Percentiles rank a stretch among this genome's conserved stretches.
phyloP scores from a whole-genome alignment of 768 basidiomycete species.

The Leccinum uliginosum region DNA sequence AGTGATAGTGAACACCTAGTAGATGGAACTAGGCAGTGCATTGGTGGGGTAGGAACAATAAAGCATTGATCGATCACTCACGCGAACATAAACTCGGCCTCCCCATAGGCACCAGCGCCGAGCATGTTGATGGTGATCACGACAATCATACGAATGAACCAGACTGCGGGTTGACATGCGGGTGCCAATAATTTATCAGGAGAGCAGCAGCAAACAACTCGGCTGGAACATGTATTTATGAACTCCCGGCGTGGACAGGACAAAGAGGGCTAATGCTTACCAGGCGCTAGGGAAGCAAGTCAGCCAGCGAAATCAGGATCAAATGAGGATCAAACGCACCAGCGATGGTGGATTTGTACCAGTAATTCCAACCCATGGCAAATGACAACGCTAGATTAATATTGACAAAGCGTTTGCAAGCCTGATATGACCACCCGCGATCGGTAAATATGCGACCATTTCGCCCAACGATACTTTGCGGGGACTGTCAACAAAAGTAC shows the following conservation, averaged over 20 bases:
- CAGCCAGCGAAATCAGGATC: neutral
- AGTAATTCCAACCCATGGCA: no score
- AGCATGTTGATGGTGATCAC: slow-evolving; percentile 68
- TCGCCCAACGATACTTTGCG: slow-evolving; percentile 54
- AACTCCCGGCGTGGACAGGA: no score
- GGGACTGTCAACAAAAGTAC: neutral
- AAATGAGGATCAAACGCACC: slow-evolving; percentile 5
- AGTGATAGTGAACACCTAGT: slow-evolving; percentile 76
- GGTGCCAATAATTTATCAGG: slow-evolving; percentile 56
- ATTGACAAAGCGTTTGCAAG: no score
- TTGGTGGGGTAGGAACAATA: neutral
- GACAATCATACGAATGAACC: slow-evolving; percentile 57
- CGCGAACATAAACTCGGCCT: slow-evolving; percentile 85
- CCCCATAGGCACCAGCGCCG: slow-evolving; percentile 42
- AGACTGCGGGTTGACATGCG: no score
- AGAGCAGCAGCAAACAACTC: no score
- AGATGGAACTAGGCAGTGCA: slow-evolving; percentile 46
- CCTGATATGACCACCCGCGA: no score
- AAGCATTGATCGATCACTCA: slow-evolving; percentile 21
- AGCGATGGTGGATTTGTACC: slow-evolving; percentile 37
- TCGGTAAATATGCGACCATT: slow-evolving; percentile 68
- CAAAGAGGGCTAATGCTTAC: slow-evolving; percentile 15
- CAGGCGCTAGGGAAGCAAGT: slow-evolving; percentile 15
- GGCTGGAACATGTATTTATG: no score
- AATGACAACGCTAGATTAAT: no score